Evolutionary conservation across 148 eudicot genomes (phyloP).

Genomic region (Linanthus parryae): DNA sequence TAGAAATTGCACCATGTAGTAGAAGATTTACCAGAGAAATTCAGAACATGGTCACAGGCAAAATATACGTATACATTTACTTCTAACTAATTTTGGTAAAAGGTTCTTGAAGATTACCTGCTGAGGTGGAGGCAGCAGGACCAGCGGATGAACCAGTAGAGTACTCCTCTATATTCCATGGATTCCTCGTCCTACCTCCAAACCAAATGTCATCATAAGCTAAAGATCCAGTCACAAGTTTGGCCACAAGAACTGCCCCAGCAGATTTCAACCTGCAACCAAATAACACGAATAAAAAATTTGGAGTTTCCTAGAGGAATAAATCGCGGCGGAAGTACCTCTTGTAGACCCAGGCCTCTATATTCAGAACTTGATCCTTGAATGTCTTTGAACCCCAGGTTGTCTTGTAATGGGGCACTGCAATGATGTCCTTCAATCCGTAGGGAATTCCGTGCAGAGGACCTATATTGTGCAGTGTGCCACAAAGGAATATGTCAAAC

Average conservation of each 20-base stretch:
- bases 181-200: conserved; percentile 93
- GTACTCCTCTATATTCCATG: conserved; percentile 91
- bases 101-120: conserved; percentile 36
- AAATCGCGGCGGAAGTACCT: conserved; percentile 33
- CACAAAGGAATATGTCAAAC: no score
- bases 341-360: conserved; percentile 92
- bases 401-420: conserved; percentile 77
- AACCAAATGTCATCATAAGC: conserved; percentile 95
- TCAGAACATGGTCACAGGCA: no score
- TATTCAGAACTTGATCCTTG: conserved; percentile 74
- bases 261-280: conserved; percentile 61
- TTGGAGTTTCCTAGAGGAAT: background rate
- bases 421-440: conserved; percentile 78
- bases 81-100: no score
- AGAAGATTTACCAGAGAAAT: no score
- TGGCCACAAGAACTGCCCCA: conserved; percentile 88
- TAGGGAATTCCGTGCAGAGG: conserved; percentile 95
- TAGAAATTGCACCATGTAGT: no score
- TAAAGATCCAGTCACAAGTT: conserved; percentile 75
- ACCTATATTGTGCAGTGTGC: conserved; percentile 50
- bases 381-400: conserved; percentile 79
- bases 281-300: background rate
- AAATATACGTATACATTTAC: no score
- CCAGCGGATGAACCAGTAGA: conserved; percentile 94
- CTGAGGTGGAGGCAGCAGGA: conserved; percentile 89